Conservation (phyloP, 768 basidiomycete species). For the Russula foetens region DNA sequence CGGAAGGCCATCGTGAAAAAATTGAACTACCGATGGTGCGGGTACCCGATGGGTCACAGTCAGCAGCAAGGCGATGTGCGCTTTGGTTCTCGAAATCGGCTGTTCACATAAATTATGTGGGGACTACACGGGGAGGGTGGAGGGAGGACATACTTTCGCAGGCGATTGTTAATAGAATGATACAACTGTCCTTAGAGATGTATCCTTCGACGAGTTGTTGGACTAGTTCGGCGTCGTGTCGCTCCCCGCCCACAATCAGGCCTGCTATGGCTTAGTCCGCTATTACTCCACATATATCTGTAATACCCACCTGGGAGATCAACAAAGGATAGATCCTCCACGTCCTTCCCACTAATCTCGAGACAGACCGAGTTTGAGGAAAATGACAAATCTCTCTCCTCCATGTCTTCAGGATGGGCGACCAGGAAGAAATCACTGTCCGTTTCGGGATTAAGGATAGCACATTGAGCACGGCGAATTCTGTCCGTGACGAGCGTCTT, state of each 20-base stretch:
- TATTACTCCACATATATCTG: neutral
- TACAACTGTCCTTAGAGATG: conserved; percentile 54
- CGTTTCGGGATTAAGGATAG: conserved; percentile 51
- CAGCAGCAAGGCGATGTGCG: conserved; percentile 53
- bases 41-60: conserved; percentile 50
- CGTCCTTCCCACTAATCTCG: conserved; percentile 30
- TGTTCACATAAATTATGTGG: conserved; percentile 25
- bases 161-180: conserved; percentile 52
- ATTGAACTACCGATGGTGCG: conserved; percentile 55
- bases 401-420: conserved; percentile 24
- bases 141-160: conserved; percentile 46
- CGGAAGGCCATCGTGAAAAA: neutral
- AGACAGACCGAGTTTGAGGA: conserved; percentile 32
- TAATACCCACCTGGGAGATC: conserved; percentile 32
- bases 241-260: conserved; percentile 48
- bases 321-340: conserved; percentile 34
- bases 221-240: conserved; percentile 53
- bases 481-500: conserved; percentile 54
- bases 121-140: neutral
- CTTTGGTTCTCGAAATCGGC: conserved; percentile 80
- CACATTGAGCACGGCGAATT: conserved; percentile 56
- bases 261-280: conserved; percentile 27
- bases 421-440: conserved; percentile 32
- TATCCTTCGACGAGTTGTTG: conserved; percentile 48
- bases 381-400: conserved; percentile 25